Percentiles rank a stretch among this genome's conserved stretches.
Conservation (phyloP, 345 rosid genomes). For the Pistacia integerrima region DNA sequence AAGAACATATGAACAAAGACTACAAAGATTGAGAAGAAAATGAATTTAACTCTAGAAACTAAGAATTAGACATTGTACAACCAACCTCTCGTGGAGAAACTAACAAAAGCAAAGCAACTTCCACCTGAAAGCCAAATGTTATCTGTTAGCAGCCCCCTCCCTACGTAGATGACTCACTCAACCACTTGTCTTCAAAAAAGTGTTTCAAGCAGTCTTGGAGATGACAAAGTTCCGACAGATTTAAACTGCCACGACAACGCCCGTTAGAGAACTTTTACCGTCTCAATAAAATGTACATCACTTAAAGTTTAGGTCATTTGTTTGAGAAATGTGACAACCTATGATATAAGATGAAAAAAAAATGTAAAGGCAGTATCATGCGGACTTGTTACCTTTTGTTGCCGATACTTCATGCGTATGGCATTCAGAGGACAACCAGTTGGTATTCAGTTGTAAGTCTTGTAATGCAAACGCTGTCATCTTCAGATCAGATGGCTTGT, state of each 20-base stretch:
- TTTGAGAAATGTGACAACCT: background rate
- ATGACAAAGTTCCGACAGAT: constrained; percentile 68
- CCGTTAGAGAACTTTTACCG: constrained; percentile 8
- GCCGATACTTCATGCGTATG: constrained; percentile 68
- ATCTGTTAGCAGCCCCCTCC: constrained; percentile 35
- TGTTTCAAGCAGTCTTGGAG: constrained; percentile 57
- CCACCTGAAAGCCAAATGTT: constrained; percentile 16
- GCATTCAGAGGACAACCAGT: constrained; percentile 68
- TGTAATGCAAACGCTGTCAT: constrained; percentile 53
- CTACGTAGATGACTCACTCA: constrained; percentile 30
- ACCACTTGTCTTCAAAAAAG: constrained; percentile 47
- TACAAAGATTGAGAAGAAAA: constrained; percentile 14
- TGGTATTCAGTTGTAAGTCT: constrained; percentile 67
- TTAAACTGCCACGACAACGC: constrained; percentile 55
- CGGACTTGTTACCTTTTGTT: constrained; percentile 53
- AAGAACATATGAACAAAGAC: constrained; percentile 28
- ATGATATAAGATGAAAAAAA: background rate
- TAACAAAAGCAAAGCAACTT: constrained; percentile 9
- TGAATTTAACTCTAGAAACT: constrained; percentile 13
- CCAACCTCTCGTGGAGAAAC: constrained; percentile 25
- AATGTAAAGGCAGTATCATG: background rate
- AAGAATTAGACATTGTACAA: constrained; percentile 15
- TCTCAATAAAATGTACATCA: background rate
- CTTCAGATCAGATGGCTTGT: constrained; percentile 66
- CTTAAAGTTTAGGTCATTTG: no score